Base-by-base conservation (phyloP, 2,329 filamentous ascomycete species). In the Diaporthe eres region DNA sequence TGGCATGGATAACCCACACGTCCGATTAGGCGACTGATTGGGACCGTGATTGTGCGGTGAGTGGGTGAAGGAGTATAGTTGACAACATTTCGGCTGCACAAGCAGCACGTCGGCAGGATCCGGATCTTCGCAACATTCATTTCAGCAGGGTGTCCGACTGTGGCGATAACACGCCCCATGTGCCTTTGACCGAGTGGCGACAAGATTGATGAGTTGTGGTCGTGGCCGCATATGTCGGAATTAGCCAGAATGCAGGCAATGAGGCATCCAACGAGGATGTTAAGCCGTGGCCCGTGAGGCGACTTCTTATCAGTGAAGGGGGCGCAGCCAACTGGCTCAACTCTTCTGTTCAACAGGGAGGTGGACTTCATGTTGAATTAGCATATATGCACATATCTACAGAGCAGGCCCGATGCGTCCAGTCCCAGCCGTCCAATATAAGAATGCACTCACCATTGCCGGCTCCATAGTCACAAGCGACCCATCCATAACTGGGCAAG, bases 361-460 rank as follows among this genome's bases (percentile, higher is more conserved):
- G 10, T n/a, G 42, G 65, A 70, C 65, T 70, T 55, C n/a, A 55
- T 5, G 49, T 42, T 17, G 34, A 25, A 70, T 70, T 42, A 70
- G 65, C 49, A 70, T 22, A 28, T 9, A 42, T 55, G 65, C 65
- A 55, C 49, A 17, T 58, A 76, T 61, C 49, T 74, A 70, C 55
- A 70, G 55, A 74, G 37, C 53, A 70, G 6, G 19, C 39, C 28
- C 55, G 25, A n/a, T 42, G 57, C 67, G 25, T 37, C 71, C 19
- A 39, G 42, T 42, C 58, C 47, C 42, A 65, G 28, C 8, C 8
- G n/a, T 34, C 65, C 42, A 61, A 53, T 37, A 61, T 71, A 49
- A 74, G 47, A 51, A 63, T 63, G 65, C 31, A 71, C 55, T 75
- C 55, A 75, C 55, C 58, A 65, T 34, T 70, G 37, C 53, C 31